phyloP scores from a whole-genome alignment of 257 asterid species.

The Capsicum rhomboideum region DNA sequence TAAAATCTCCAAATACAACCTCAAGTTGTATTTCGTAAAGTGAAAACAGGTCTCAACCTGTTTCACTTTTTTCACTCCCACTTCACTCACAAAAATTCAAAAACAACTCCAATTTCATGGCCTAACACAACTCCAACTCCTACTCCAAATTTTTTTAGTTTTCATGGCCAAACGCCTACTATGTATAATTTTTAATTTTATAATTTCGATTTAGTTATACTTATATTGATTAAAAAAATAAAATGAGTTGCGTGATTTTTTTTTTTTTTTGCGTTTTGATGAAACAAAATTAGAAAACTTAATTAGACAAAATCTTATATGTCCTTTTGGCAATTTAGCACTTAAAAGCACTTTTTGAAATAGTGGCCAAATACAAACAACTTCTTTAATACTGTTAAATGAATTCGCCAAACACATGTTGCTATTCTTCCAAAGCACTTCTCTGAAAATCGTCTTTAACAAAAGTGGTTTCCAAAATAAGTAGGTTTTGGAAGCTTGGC shows the following conservation, averaged over 20 bases:
- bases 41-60: too few species aligned
- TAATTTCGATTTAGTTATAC: background rate
- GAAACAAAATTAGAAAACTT: background rate
- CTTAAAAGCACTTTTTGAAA: background rate
- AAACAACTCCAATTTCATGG: too few species aligned
- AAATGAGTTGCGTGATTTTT: background rate
- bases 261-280: background rate
- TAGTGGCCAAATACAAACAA: background rate
- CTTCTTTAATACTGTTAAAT: background rate
- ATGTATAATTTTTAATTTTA: background rate
- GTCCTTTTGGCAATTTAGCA: background rate
- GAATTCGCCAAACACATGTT: background rate
- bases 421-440: background rate
- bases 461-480: background rate
- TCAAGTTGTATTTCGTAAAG: too few species aligned
- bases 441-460: background rate
- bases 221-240: background rate
- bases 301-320: background rate
- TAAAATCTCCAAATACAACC: too few species aligned
- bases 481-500: background rate
- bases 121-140: too few species aligned
- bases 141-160: too few species aligned
- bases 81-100: too few species aligned
- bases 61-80: too few species aligned
- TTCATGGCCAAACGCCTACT: too few species aligned